Base-by-base conservation (phyloP, 2,329 filamentous ascomycete species). In the Phaeosphaeria sp. region DNA sequence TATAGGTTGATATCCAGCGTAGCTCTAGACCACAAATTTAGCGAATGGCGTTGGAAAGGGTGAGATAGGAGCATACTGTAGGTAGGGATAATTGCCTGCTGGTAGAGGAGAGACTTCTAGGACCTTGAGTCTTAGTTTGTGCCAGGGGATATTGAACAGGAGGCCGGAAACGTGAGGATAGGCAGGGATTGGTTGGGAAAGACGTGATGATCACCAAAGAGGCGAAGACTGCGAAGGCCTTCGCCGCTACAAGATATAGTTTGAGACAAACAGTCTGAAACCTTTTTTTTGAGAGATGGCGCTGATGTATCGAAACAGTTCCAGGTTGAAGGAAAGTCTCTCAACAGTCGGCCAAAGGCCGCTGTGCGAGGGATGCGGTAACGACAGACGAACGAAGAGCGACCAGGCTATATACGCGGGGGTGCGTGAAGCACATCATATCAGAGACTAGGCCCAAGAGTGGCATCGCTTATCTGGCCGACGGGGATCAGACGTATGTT, bases 211-310 rank as follows among this genome's bases (percentile, higher is more conserved):
- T 11, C 20, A 25, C n/a, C n/a, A 21, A 25, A 46, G 11, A n/a
- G 46, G 46, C 46, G 46, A 49, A 36, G 46, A 49, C 46, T 30
- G 25, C 21, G 45, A 18, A 25, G 46, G 46, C 24, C 46, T 49
- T 20, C 46, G 46, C 46, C 46, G 25, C 36, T 18, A 18, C n/a
- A n/a, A n/a, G n/a, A n/a, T n/a, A n/a, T n/a, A n/a, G n/a, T n/a
- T n/a, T n/a, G n/a, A n/a, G n/a, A n/a, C n/a, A n/a, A n/a, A n/a
- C n/a, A n/a, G n/a, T n/a, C n/a, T n/a, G n/a, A n/a, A n/a, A n/a
- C n/a, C n/a, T n/a, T n/a, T n/a, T n/a, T n/a, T n/a, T n/a, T n/a
- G n/a, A n/a, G n/a, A n/a, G 33, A 17, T 36, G 33, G 33, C 33
- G 33, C 33, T 8, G 33, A 36, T 36, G 33, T 43, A 43, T 43